phyloP scores from a whole-genome alignment of 1,139 yeast species.

The Spathaspora jeffriesii region DNA sequence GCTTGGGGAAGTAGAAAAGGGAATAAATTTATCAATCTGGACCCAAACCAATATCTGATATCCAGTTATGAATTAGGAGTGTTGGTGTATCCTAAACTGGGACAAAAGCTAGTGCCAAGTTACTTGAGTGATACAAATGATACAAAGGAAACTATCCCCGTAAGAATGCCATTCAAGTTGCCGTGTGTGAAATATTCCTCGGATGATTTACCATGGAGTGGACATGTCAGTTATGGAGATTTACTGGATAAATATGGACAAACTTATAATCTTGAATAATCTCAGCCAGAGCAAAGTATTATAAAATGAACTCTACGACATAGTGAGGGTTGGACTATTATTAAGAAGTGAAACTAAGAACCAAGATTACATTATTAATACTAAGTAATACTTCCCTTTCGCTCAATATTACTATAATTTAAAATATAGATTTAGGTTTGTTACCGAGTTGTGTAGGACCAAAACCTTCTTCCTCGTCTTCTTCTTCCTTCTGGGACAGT shows the following conservation, averaged over 20 bases:
- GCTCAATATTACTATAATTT: no score
- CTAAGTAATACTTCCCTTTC: no score
- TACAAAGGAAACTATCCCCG: slow-evolving; percentile 19
- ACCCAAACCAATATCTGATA: slow-evolving; percentile 23
- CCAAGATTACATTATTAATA: no score
- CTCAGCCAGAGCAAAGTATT: no score
- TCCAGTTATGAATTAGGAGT: slow-evolving; percentile 62
- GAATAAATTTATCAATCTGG: slow-evolving; percentile 15
- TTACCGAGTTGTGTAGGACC: slow-evolving; percentile 38
- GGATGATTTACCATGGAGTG: slow-evolving; percentile 54
- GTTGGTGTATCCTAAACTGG: slow-evolving; percentile 28
- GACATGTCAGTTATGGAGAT: slow-evolving; percentile 19
- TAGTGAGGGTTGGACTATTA: no score
- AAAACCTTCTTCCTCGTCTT: no score
- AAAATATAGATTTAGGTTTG: slow-evolving; percentile 38
- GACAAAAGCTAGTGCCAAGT: slow-evolving; percentile 29
- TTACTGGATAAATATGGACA: slow-evolving; percentile 21
- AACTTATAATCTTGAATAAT: slow-evolving; percentile 14
- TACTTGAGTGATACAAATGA: slow-evolving; percentile 36
- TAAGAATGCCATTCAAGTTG: slow-evolving; percentile 54
- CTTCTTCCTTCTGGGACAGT: slow-evolving; percentile 14
- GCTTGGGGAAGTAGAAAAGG: slow-evolving; percentile 65
- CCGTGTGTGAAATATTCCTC: slow-evolving; percentile 44
- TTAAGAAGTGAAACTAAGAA: no score
- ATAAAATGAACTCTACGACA: no score